phyloP scores from a whole-genome alignment of 1,284 basidiomycete genomes.

The Ceratobasidium sp. region DNA sequence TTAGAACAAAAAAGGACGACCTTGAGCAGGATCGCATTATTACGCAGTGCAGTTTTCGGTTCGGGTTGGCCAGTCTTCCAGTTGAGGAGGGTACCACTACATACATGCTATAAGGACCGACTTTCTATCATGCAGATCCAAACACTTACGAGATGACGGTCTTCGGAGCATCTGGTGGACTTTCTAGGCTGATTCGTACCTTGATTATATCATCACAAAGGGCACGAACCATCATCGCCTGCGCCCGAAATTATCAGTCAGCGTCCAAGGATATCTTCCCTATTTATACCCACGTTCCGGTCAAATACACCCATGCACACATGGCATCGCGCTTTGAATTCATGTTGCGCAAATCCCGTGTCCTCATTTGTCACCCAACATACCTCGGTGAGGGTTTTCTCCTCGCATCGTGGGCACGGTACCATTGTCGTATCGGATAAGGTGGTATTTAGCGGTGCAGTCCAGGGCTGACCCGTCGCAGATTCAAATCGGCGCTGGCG shows the following conservation, averaged over 20 bases:
- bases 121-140: slow-evolving; percentile 7
- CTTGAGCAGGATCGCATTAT: slow-evolving; percentile 31
- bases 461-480: slow-evolving; percentile 42
- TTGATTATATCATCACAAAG: slow-evolving; percentile 39
- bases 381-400: slow-evolving; percentile 29
- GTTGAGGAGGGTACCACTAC: slow-evolving; percentile 27
- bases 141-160: slow-evolving; percentile 26
- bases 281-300: slow-evolving; percentile 13
- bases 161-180: slow-evolving; percentile 4
- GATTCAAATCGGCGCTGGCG: slow-evolving; percentile 44
- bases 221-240: slow-evolving; percentile 39
- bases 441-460: slow-evolving; percentile 20
- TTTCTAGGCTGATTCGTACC: slow-evolving; percentile 17
- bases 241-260: not conserved
- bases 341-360: slow-evolving; percentile 44
- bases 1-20: not conserved
- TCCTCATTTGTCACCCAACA: slow-evolving; percentile 44
- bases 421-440: slow-evolving; percentile 21
- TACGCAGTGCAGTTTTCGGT: not conserved
- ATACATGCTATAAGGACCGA: slow-evolving; percentile 40
- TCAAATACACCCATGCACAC: slow-evolving; percentile 36
- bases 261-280: not conserved
- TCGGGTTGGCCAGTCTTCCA: slow-evolving; percentile 30
- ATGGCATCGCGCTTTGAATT: slow-evolving; percentile 43
- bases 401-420: slow-evolving; percentile 44